phyloP scores from a whole-genome alignment of 768 basidiomycete species.

The Podaxis mareebaensis region DNA sequence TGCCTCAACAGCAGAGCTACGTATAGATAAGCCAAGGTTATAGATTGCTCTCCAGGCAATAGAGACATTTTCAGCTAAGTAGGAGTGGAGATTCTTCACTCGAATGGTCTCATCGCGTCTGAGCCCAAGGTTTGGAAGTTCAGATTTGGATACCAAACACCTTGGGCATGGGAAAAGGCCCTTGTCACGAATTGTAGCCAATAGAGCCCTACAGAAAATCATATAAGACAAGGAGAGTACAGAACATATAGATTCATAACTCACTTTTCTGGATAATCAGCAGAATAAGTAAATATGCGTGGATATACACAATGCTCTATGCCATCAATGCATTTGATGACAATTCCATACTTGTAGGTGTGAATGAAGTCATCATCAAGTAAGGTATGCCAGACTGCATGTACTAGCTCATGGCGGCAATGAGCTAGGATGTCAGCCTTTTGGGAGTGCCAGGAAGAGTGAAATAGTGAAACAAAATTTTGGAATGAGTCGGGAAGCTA shows the following conservation, averaged over 20 bases:
- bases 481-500: constrained; percentile 16
- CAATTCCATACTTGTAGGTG: constrained; percentile 5
- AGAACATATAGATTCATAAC: neutral
- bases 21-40: neutral
- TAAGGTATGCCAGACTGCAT: constrained; percentile 6
- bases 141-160: constrained; percentile 27
- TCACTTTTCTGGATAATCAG: constrained; percentile 16
- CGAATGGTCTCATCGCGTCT: neutral
- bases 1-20: neutral
- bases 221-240: constrained; percentile 18
- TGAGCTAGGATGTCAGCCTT: neutral
- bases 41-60: neutral
- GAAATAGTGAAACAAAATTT: neutral
- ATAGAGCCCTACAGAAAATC: constrained; percentile 5
- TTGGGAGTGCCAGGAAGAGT: neutral
- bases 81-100: neutral
- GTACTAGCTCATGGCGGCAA: constrained; percentile 6
- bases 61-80: neutral
- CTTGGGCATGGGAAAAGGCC: constrained; percentile 38
- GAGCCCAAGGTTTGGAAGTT: constrained; percentile 30
- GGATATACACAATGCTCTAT: neutral
- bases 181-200: constrained; percentile 33
- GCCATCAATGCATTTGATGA: constrained; percentile 5
- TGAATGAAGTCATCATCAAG: constrained; percentile 8
- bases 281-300: constrained; percentile 14